Percentiles rank a stretch among this genome's conserved stretches.
These are phyloP conservation scores for Coelastrella sp. DNA, from an alignment of 139 green algal genomes.

Conservation along the genomic window DNA sequence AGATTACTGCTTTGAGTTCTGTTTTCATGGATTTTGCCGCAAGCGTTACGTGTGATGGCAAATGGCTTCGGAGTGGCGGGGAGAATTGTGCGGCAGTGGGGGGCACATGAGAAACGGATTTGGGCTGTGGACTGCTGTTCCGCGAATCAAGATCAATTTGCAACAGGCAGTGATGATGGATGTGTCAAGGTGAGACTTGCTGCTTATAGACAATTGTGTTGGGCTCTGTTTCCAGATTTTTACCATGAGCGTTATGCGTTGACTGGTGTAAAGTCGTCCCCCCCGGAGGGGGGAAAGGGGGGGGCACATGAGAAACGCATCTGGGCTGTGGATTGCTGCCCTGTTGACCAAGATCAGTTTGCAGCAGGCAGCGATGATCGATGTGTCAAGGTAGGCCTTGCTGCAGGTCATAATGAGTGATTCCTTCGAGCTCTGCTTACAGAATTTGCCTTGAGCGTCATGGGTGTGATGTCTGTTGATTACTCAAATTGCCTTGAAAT, in stretches of 20 bases:
- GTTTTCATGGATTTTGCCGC: no score
- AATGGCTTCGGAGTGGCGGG: not conserved
- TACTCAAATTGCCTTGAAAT: not conserved
- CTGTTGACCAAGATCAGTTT: constrained; percentile 57
- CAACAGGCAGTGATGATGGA: constrained; percentile 91
- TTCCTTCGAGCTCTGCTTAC: no score
- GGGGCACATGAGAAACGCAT: constrained; percentile 87
- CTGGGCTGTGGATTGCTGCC: constrained; percentile 91
- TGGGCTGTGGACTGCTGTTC: no score
- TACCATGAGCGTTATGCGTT: no score
- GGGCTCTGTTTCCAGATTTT: no score
- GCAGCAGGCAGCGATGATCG: constrained; percentile 92
- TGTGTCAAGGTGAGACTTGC: constrained; percentile 83
- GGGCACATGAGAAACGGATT: no score
- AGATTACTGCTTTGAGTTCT: no score
- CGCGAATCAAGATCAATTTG: constrained; percentile 60
- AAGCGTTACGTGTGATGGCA: no score
- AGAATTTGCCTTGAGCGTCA: no score
- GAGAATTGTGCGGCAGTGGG: constrained; percentile 65
- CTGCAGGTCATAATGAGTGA: not conserved
- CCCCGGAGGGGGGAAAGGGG: constrained; percentile 58
- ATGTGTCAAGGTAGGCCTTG: constrained; percentile 83
- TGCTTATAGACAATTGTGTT: no score
- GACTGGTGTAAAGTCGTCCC: no score
- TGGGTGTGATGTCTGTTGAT: no score